Evolutionary conservation across 1,139 yeast genomes (phyloP), one percentile per base, ranked within the genome.

Genomic region (Pichia sp.): DNA sequence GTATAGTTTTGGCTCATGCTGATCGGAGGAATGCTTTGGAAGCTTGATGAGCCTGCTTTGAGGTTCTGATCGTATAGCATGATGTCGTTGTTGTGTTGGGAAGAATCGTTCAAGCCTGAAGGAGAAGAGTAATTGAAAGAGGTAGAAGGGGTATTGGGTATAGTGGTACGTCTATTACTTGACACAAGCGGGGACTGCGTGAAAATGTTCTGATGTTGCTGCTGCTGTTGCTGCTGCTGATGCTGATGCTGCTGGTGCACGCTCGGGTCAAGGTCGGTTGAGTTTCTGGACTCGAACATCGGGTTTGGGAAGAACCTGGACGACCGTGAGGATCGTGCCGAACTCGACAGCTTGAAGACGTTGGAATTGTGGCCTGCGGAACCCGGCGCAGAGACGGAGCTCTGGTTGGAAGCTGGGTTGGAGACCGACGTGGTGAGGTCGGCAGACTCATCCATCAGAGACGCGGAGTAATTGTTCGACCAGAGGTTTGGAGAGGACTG

Each of bases 291-390:
- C n/a, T 45, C 45, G 29, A 48, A 57, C 8, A 59, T 51, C 3
- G 74, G 74, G n/a, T 72, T 68, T 1, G 75, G 76, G 57, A 72
- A 72, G 55, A 72, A 72, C 42, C 76, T 62, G 3, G 75, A 72
- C 54, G 68, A 66, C 26, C 71, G 62, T 45, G 55, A 43, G 23
- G 36, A 15, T 13, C 32, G n/a, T 23, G 19, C 16, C 6, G 34
- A 31, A 3, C 34, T 31, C 8, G 34, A 31, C 34, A 8, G 34
- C 11, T 62, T 4, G 75, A 72, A 54, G 68, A 66, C 23, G 71
- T 63, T 45, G 53, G 40, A 32, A 40, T 11, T 13, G 26, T 30
- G 3, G n/a, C 16, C 10, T 23, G 45, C 45, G 15, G 45, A 43
- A 1, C 31, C n/a, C 6, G 45, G 45, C 2, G 45, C 45, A 7